phyloP scores from a whole-genome alignment of 345 rosid genomes.

The Camelina neglecta region DNA sequence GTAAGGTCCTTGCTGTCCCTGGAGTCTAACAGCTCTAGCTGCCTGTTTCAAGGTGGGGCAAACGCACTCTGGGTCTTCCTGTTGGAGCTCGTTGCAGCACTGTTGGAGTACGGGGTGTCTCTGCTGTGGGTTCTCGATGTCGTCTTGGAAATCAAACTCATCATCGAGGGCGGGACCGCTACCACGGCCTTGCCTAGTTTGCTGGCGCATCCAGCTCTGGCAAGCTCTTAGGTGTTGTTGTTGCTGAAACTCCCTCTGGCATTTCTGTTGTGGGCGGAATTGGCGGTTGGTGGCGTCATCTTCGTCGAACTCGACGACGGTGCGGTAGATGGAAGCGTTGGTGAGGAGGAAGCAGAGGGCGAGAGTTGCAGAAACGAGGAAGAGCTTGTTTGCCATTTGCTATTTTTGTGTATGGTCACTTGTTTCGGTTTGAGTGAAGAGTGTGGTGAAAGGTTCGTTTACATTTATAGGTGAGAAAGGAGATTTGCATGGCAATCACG shows the following conservation, averaged over 20 bases:
- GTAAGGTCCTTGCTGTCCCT: slow-evolving; percentile 23
- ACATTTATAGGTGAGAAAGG: slow-evolving; percentile 7
- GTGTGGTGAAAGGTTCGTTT: not conserved
- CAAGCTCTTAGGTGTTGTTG: slow-evolving; percentile 24
- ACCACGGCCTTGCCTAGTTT: not conserved
- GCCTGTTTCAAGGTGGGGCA: slow-evolving; percentile 37
- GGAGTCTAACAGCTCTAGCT: slow-evolving; percentile 1
- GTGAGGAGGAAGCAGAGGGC: slow-evolving; percentile 41
- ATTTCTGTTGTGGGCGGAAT: not conserved
- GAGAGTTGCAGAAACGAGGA: slow-evolving; percentile 37
- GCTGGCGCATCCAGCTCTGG: slow-evolving; percentile 17
- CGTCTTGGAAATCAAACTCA: slow-evolving; percentile 36
- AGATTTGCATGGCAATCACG: slow-evolving; percentile 33
- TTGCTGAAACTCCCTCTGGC: slow-evolving; percentile 33
- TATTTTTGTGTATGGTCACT: not conserved
- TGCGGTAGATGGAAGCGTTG: slow-evolving; percentile 50
- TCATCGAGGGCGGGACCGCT: not conserved
- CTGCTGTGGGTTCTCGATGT: slow-evolving; percentile 26
- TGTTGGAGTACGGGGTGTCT: slow-evolving; percentile 6
- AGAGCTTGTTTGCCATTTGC: slow-evolving; percentile 38
- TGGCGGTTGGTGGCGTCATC: slow-evolving; percentile 30
- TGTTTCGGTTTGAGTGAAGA: slow-evolving; percentile 8
- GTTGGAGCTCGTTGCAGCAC: slow-evolving; percentile 38
- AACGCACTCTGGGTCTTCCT: slow-evolving; percentile 27
- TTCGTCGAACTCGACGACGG: slow-evolving; percentile 38